A percentile compares a stretch with the other conserved stretches of the same genome.
Evolutionary conservation across 352 stramenopile genomes (phyloP).

Genomic region (Pythium myriotylum): DNA sequence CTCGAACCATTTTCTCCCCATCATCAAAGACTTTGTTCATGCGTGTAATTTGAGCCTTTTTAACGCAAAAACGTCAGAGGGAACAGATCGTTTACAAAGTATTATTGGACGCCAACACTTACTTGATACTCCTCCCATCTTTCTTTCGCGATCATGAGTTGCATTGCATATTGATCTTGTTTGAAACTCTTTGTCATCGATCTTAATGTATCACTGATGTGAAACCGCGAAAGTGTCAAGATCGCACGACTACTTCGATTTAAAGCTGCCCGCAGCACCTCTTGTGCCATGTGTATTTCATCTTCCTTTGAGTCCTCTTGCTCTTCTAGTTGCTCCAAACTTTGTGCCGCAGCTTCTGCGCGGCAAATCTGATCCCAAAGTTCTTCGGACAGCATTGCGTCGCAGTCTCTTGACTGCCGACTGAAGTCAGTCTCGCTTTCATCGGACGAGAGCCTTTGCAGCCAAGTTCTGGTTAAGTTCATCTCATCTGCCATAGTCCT

Average conservation of each 20-base stretch:
- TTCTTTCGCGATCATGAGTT: constrained; percentile 11
- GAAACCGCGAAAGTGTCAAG: constrained; percentile 8
- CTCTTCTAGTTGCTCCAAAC: constrained; percentile 20
- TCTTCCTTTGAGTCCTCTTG: not conserved
- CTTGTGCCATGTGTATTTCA: constrained; percentile 5
- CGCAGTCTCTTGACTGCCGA: constrained; percentile 2
- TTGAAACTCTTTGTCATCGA: constrained; percentile 7
- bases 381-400: constrained; percentile 19
- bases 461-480: constrained; percentile 16
- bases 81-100: not conserved
- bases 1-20: constrained; percentile 8
- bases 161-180: not conserved
- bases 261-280: constrained; percentile 5
- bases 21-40: constrained; percentile 14
- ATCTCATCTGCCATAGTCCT: constrained; percentile 20
- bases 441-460: constrained; percentile 7
- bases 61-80: not conserved
- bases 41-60: constrained; percentile 10
- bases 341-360: not conserved
- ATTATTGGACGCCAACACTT: not conserved
- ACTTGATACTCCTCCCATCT: constrained; percentile 18
- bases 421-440: constrained; percentile 1
- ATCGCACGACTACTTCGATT: constrained; percentile 17
- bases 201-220: constrained; percentile 15
- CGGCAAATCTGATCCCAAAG: constrained; percentile 10